These are phyloP conservation scores for Cordyceps militaris DNA, from an alignment of 2,329 filamentous ascomycete genomes.

Conservation along the genomic window DNA sequence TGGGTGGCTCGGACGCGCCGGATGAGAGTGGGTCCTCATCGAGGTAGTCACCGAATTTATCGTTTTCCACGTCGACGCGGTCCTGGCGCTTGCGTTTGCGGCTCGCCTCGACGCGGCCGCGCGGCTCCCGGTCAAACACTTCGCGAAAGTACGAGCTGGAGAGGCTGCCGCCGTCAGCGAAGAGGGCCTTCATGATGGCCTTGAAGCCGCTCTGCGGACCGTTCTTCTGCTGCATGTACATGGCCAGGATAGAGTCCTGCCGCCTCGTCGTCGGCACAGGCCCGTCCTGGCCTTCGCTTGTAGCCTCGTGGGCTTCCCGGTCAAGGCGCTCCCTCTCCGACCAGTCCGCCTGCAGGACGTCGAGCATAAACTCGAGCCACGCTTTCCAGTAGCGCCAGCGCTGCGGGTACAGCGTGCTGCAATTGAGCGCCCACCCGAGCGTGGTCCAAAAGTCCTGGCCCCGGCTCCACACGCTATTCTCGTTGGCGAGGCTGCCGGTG, in stretches of 20 bases:
- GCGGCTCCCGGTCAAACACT: constrained; percentile 58
- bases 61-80: constrained; percentile 50
- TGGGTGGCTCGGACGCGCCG: constrained; percentile 39
- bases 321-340: constrained; percentile 48
- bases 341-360: constrained; percentile 68
- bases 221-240: constrained; percentile 46
- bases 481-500: constrained; percentile 52
- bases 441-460: constrained; percentile 84
- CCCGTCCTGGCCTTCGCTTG: constrained; percentile 20
- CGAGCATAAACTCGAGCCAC: constrained; percentile 75
- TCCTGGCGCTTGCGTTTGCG: constrained; percentile 44
- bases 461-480: constrained; percentile 63
- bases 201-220: constrained; percentile 40
- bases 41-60: constrained; percentile 53
- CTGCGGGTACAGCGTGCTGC: constrained; percentile 62
- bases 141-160: constrained; percentile 52
- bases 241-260: constrained; percentile 50
- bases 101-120: constrained; percentile 28
- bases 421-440: constrained; percentile 90
- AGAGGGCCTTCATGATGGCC: constrained; percentile 57
- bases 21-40: constrained; percentile 49
- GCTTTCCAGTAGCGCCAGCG: constrained; percentile 77
- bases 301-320: constrained; percentile 23
- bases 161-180: constrained; percentile 56
- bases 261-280: constrained; percentile 28